phyloP scores from a whole-genome alignment of 345 rosid species.

The Capsella bursapastoris region DNA sequence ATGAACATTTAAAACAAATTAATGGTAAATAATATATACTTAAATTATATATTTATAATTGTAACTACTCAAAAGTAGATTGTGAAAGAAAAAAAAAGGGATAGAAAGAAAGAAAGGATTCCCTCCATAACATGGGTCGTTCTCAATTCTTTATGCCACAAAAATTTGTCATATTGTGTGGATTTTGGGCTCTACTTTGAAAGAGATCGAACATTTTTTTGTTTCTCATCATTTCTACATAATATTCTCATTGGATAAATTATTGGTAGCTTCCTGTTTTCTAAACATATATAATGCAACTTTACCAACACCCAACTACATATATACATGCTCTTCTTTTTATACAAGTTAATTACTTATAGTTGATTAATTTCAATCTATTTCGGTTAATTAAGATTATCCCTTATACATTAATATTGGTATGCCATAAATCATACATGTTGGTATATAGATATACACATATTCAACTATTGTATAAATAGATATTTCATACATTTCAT shows the following conservation, averaged over 20 bases:
- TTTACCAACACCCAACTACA: conserved; percentile 35
- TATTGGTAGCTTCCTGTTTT: conserved; percentile 25
- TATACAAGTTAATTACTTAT: background rate
- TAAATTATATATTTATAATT: background rate
- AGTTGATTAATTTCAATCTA: background rate
- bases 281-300: conserved; percentile 35
- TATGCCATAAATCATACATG: no score
- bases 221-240: conserved; percentile 37
- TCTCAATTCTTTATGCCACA: conserved; percentile 42
- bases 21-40: background rate
- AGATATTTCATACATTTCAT: conserved; percentile 2
- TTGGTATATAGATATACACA: no score
- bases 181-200: conserved; percentile 46
- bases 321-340: conserved; percentile 8
- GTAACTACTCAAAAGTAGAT: background rate
- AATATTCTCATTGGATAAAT: conserved; percentile 41
- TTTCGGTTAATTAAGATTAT: no score
- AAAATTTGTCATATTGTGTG: conserved; percentile 43
- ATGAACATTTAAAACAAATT: background rate
- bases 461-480: background rate
- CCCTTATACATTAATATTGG: no score
- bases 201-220: conserved; percentile 43
- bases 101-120: conserved; percentile 25
- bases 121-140: conserved; percentile 42
- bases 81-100: background rate